Conservation (phyloP, 179 eudicot genomes). For the Beta corolliflora region DNA sequence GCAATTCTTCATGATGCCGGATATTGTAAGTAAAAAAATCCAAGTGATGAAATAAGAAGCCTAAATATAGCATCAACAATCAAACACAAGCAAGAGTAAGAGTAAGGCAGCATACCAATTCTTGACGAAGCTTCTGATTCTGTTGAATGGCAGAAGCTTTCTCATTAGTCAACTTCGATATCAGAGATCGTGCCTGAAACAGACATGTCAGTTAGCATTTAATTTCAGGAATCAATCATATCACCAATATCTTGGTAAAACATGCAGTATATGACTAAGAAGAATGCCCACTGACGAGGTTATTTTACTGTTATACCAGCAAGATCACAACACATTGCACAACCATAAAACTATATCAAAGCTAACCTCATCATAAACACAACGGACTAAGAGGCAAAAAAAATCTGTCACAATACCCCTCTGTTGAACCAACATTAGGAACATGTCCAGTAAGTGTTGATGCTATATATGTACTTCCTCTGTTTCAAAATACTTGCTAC, state of each 20-base stretch:
- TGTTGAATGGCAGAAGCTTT: constrained; percentile 63
- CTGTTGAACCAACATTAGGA: neutral
- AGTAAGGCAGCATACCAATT: constrained; percentile 56
- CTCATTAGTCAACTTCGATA: constrained; percentile 80
- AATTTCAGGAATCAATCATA: neutral
- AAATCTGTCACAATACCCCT: neutral
- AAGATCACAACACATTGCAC: too few relatives aligned
- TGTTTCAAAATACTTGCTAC: too few relatives aligned
- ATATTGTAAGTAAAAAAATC: neutral
- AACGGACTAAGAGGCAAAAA: neutral
- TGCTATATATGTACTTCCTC: neutral
- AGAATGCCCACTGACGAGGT: neutral
- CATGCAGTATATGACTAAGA: neutral
- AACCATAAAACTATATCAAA: too few relatives aligned
- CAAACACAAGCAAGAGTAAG: neutral
- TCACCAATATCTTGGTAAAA: neutral
- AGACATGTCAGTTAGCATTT: neutral
- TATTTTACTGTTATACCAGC: neutral
- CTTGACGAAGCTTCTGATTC: constrained; percentile 75
- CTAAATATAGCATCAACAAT: constrained; percentile 4
- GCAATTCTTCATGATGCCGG: neutral
- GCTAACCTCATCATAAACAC: too few relatives aligned
- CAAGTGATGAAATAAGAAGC: neutral
- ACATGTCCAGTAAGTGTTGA: neutral
- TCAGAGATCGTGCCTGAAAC: constrained; percentile 53